These are phyloP conservation scores for Dalbergia cultrata DNA, from an alignment of 306 rosid species.

Conservation along the genomic window DNA sequence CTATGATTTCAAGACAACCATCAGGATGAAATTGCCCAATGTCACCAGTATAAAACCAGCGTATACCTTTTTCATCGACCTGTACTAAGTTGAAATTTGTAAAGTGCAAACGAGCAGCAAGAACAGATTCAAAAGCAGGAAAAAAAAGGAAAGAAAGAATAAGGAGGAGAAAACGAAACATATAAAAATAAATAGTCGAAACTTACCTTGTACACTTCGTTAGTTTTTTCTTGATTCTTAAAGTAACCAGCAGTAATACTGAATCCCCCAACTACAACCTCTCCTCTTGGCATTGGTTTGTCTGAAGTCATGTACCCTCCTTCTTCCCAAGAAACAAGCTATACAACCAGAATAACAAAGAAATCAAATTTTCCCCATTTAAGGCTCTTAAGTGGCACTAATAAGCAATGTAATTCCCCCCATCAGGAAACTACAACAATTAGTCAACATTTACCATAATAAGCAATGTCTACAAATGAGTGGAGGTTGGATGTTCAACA, in stretches of 20 bases:
- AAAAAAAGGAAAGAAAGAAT: neutral
- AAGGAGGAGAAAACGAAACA: conserved; percentile 17
- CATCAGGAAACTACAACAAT: conserved; percentile 17
- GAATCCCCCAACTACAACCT: conserved; percentile 84
- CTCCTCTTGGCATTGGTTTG: conserved; percentile 97
- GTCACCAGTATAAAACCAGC: conserved; percentile 90
- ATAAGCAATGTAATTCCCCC: conserved; percentile 20
- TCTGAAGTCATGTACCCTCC: conserved; percentile 85
- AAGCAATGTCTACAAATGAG: conserved; percentile 28
- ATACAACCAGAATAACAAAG: conserved; percentile 48
- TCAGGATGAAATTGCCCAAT: conserved; percentile 87
- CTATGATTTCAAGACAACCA: conserved; percentile 92
- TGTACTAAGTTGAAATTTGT: conserved; percentile 41
- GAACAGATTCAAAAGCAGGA: conserved; percentile 15
- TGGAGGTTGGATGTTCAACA: conserved; percentile 18
- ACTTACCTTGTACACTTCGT: conserved; percentile 85
- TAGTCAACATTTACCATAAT: conserved; percentile 6
- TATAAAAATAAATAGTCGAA: conserved; percentile 10
- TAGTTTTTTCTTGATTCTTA: conserved; percentile 79
- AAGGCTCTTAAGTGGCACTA: conserved; percentile 12
- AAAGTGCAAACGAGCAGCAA: conserved; percentile 25
- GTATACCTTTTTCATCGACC: conserved; percentile 88
- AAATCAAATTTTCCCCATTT: conserved; percentile 27
- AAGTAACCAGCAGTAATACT: conserved; percentile 91
- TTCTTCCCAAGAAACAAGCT: conserved; percentile 97